These are phyloP conservation scores for Termitomyces sp. DNA, from an alignment of 768 basidiomycete species.

Conservation along the genomic window DNA sequence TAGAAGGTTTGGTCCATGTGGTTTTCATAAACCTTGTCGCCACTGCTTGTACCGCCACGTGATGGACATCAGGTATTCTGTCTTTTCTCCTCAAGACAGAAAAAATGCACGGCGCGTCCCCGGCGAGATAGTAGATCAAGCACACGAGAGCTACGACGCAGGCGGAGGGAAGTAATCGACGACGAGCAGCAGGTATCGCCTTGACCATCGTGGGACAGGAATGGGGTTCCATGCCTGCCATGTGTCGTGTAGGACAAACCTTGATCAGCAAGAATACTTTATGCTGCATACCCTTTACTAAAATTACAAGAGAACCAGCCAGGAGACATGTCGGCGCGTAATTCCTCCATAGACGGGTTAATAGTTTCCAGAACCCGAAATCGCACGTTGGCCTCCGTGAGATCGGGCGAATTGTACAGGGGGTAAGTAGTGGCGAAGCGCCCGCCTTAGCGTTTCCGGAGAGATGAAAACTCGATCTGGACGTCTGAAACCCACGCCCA, in stretches of 20 bases:
- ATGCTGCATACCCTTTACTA: background rate
- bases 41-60: background rate
- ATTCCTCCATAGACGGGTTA: background rate
- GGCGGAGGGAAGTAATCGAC: background rate
- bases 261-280: background rate
- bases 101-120: background rate
- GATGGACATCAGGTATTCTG: background rate
- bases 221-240: background rate
- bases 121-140: background rate
- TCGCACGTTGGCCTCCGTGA: background rate
- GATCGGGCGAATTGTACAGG: background rate
- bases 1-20: slow-evolving; percentile 1
- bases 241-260: background rate
- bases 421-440: background rate
- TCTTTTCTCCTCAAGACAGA: background rate
- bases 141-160: background rate
- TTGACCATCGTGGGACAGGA: background rate
- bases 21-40: background rate
- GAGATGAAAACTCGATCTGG: background rate
- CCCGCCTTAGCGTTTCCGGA: background rate
- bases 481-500: background rate
- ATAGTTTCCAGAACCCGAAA: background rate
- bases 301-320: background rate
- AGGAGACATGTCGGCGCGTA: background rate
- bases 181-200: background rate